A percentile compares a stretch with the other conserved stretches of the same genome.
phyloP scores from a whole-genome alignment of 1,284 basidiomycete genomes.

The Pseudozyma pruni region DNA sequence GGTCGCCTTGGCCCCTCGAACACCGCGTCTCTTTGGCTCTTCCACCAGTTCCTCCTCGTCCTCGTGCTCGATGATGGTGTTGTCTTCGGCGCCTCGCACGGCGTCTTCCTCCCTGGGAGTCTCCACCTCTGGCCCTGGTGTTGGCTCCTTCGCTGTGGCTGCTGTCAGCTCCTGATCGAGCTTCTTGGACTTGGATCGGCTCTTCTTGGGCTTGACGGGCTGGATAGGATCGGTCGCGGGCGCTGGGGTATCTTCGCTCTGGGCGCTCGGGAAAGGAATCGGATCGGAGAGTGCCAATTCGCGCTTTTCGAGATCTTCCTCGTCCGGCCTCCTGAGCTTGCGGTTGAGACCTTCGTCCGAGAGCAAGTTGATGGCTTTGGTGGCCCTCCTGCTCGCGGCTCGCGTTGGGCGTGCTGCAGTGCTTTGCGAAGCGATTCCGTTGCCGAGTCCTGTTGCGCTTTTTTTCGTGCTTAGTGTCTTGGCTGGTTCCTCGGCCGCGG shows the following conservation, averaged over 20 bases:
- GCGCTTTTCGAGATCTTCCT: slow-evolving; percentile 28
- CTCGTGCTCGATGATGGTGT: slow-evolving; percentile 25
- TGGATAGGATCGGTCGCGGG: slow-evolving; percentile 19
- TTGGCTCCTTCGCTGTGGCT: slow-evolving; percentile 1
- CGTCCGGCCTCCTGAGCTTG: slow-evolving; percentile 29
- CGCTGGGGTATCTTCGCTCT: slow-evolving; percentile 5
- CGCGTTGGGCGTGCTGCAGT: slow-evolving; percentile 20
- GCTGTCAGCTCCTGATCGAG: slow-evolving; percentile 18
- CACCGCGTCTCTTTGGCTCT: slow-evolving; percentile 22
- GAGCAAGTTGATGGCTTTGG: slow-evolving; percentile 34
- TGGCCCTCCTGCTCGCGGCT: slow-evolving; percentile 40
- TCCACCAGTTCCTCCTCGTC: slow-evolving; percentile 17
- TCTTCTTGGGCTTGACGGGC: slow-evolving; percentile 24
- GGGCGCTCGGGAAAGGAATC: slow-evolving; percentile 19
- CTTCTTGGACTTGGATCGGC: slow-evolving; percentile 40
- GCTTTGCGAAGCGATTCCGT: slow-evolving; percentile 14
- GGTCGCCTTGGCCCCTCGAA: slow-evolving; percentile 18
- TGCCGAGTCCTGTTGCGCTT: slow-evolving; percentile 27
- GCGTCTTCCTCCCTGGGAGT: slow-evolving; percentile 7
- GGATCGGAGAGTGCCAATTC: slow-evolving; percentile 34
- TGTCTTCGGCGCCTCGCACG: slow-evolving; percentile 9
- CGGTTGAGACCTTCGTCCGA: slow-evolving; percentile 36
- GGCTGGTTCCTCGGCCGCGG: slow-evolving; percentile 9
- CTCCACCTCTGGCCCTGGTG: slow-evolving; percentile 16
- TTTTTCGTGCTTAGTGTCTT: slow-evolving; percentile 30